phyloP scores from a whole-genome alignment of 306 rosid genomes.

The Vachellia collinsii region DNA sequence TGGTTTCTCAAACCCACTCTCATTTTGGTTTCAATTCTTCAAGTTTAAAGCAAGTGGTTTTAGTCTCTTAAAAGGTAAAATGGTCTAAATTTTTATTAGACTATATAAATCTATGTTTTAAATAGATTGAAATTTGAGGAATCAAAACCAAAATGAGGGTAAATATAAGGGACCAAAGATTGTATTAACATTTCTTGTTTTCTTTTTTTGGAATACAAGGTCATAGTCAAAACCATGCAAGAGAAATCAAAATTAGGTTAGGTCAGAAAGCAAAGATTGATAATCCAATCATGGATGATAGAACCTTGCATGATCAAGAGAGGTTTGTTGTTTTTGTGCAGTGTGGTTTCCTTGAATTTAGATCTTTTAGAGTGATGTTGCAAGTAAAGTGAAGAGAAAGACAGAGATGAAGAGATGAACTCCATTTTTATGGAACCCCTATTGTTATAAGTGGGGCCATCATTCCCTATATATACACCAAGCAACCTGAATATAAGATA shows the following conservation, averaged over 20 bases:
- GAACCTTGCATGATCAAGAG: not conserved
- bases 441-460: not conserved
- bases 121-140: too few species aligned
- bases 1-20: too few species aligned
- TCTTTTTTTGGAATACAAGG: too few species aligned
- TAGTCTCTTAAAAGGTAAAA: too few species aligned
- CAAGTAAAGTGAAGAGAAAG: not conserved
- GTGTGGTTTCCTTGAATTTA: not conserved
- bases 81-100: too few species aligned
- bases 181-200: not conserved
- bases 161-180: too few species aligned
- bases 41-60: too few species aligned
- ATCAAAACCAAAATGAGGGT: too few species aligned
- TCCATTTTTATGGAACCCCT: not conserved
- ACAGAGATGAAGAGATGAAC: not conserved
- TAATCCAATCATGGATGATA: not conserved
- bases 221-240: not conserved
- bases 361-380: not conserved
- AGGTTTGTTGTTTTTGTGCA: not conserved
- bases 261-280: not conserved
- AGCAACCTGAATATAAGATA: too few species aligned
- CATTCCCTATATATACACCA: not conserved
- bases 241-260: too few species aligned
- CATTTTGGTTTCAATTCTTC: too few species aligned
- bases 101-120: too few species aligned